Evolutionary conservation across 2,329 filamentous ascomycete genomes (phyloP).

Genomic region (Nemania sp.): DNA sequence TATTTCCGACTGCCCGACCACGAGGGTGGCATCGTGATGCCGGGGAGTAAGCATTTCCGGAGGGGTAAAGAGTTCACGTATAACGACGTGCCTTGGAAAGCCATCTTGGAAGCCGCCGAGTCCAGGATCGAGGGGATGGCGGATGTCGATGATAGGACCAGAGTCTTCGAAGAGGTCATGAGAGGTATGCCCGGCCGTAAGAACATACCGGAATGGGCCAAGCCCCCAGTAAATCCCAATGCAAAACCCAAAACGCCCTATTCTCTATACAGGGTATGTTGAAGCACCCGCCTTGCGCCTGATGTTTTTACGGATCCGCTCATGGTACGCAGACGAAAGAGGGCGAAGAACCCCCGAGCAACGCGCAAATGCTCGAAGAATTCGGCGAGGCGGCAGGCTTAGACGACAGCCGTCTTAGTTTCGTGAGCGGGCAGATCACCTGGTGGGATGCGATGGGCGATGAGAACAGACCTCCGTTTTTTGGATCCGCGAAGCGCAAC

Average conservation of each 20-base stretch:
- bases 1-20: not conserved
- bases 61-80: not conserved
- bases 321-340: not conserved
- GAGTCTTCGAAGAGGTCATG: not conserved
- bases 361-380: not conserved
- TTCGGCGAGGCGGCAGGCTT: not conserved
- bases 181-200: not conserved
- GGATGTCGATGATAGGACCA: not conserved
- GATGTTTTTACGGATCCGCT: not conserved
- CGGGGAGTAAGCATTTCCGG: not conserved
- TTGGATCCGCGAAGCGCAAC: too few relatives aligned
- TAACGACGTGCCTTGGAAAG: conserved; percentile 2
- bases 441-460: conserved; percentile 3
- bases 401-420: not conserved
- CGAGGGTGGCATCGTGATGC: not conserved
- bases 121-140: not conserved
- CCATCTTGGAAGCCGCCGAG: not conserved
- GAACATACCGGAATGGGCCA: not conserved
- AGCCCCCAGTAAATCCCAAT: not conserved
- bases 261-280: conserved; percentile 1
- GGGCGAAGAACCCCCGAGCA: not conserved
- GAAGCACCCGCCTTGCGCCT: not conserved
- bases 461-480: not conserved
- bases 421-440: not conserved
- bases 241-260: not conserved